phyloP scores from a whole-genome alignment of 495 filamentous ascomycete species.

The Rhizodiscina lignyota region DNA sequence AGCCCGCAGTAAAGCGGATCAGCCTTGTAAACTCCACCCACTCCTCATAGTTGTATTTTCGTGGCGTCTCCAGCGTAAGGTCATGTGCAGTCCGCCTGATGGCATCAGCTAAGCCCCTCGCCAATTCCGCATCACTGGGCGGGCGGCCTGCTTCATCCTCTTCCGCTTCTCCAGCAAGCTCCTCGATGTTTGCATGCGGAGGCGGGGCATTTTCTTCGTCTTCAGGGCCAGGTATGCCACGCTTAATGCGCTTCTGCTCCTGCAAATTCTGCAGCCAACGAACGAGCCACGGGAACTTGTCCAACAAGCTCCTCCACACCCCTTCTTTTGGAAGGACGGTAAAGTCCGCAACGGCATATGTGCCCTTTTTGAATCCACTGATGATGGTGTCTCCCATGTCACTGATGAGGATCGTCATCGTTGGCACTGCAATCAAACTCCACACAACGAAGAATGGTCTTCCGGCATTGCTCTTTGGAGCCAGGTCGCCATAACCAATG shows the following conservation, averaged over 20 bases:
- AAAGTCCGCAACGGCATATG: slow-evolving; percentile 36
- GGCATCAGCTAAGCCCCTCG: slow-evolving; percentile 33
- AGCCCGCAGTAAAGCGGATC: slow-evolving; percentile 35
- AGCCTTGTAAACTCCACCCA: slow-evolving; percentile 46
- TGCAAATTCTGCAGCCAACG: slow-evolving; percentile 21
- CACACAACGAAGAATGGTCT: slow-evolving; percentile 28
- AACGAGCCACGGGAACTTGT: slow-evolving; percentile 25
- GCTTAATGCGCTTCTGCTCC: slow-evolving; percentile 19
- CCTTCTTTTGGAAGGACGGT: slow-evolving; percentile 38
- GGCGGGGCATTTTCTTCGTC: neutral
- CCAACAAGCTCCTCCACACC: slow-evolving; percentile 27
- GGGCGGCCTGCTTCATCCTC: neutral
- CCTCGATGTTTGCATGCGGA: neutral
- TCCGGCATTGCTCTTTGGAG: slow-evolving; percentile 24
- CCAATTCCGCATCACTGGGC: slow-evolving; percentile 22
- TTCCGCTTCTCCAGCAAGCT: neutral
- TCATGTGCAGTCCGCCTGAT: slow-evolving; percentile 35
- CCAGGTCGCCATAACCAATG: slow-evolving; percentile 27
- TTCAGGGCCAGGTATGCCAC: slow-evolving; percentile 16
- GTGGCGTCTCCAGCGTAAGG: slow-evolving; percentile 22
- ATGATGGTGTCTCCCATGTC: slow-evolving; percentile 50
- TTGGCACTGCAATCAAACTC: slow-evolving; percentile 42
- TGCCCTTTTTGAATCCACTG: slow-evolving; percentile 35
- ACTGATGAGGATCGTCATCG: slow-evolving; percentile 49
- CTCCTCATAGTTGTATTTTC: slow-evolving; percentile 42